Conservation (phyloP, 2,329 filamentous ascomycete species). For the Cadophora gregata region DNA sequence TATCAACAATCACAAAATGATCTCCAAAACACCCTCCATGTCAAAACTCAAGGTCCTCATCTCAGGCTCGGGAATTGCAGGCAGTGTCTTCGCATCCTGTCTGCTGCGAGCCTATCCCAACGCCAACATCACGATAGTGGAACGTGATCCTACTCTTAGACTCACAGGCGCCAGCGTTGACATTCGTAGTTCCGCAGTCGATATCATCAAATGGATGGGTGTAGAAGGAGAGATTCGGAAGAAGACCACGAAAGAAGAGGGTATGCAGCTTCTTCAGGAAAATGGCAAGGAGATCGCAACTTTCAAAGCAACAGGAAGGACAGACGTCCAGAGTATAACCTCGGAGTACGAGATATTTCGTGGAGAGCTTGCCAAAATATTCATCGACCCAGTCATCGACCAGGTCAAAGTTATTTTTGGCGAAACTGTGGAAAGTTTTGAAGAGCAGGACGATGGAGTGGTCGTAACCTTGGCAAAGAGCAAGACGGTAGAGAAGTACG, state of each 20-base stretch:
- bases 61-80: slow-evolving; percentile 46
- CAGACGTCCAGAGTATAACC: slow-evolving; percentile 45
- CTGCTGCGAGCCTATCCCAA: slow-evolving; percentile 48
- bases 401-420: slow-evolving; percentile 44
- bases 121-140: slow-evolving; percentile 49
- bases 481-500: slow-evolving; percentile 43
- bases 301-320: slow-evolving; percentile 44
- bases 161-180: slow-evolving; percentile 59
- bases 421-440: slow-evolving; percentile 36
- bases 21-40: background rate
- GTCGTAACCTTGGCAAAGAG: slow-evolving; percentile 36
- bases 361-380: slow-evolving; percentile 49
- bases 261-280: slow-evolving; percentile 51
- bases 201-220: slow-evolving; percentile 58
- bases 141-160: slow-evolving; percentile 51
- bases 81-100: slow-evolving; percentile 55
- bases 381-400: slow-evolving; percentile 47
- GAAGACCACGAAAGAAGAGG: slow-evolving; percentile 52
- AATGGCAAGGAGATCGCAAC: slow-evolving; percentile 47
- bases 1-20: background rate
- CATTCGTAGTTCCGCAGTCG: slow-evolving; percentile 56
- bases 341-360: slow-evolving; percentile 54
- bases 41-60: slow-evolving; percentile 43
- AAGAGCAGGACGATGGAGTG: slow-evolving; percentile 42
- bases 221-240: slow-evolving; percentile 51